phyloP scores from a whole-genome alignment of 441 rosid genomes.

The Eutrema salsugineum region DNA sequence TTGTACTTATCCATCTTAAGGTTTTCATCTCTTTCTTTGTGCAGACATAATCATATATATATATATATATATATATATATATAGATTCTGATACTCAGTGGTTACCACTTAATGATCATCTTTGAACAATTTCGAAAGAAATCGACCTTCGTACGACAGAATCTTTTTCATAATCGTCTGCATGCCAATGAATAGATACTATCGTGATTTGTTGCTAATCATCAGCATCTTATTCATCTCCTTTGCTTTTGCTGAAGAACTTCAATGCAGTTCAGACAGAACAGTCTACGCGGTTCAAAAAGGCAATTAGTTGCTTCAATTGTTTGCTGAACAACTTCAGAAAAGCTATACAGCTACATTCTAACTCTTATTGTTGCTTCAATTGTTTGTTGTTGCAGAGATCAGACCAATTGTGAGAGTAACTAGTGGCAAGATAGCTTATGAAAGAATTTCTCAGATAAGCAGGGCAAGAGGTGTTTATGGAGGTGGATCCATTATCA shows the following conservation, averaged over 20 bases:
- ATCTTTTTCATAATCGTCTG: not conserved
- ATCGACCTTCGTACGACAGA: not conserved
- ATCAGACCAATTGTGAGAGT: not conserved
- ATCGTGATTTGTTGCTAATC: not conserved
- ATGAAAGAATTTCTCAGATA: constrained; percentile 11
- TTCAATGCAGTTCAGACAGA: not conserved
- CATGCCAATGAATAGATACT: constrained; percentile 8
- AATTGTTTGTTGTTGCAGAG: not conserved
- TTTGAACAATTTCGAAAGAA: not conserved
- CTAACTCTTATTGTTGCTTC: not conserved
- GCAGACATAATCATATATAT: not conserved
- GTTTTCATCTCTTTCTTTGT: not conserved
- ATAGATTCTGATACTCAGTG: not conserved
- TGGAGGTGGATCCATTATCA: constrained; percentile 41
- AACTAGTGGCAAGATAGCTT: not conserved
- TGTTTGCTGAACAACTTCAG: not conserved
- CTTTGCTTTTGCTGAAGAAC: constrained; percentile 14
- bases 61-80: constrained; percentile 3
- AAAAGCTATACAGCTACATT: not conserved
- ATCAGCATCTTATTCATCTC: constrained; percentile 6
- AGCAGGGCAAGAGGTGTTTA: constrained; percentile 33
- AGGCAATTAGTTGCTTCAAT: constrained; percentile 2
- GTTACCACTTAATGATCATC: not conserved
- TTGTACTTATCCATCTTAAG: constrained; percentile 1
- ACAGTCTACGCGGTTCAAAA: not conserved